These are phyloP conservation scores for Polychytrium aggregatum DNA, from an alignment of 192 early-diverging fungal genomes.

Conservation along the genomic window DNA sequence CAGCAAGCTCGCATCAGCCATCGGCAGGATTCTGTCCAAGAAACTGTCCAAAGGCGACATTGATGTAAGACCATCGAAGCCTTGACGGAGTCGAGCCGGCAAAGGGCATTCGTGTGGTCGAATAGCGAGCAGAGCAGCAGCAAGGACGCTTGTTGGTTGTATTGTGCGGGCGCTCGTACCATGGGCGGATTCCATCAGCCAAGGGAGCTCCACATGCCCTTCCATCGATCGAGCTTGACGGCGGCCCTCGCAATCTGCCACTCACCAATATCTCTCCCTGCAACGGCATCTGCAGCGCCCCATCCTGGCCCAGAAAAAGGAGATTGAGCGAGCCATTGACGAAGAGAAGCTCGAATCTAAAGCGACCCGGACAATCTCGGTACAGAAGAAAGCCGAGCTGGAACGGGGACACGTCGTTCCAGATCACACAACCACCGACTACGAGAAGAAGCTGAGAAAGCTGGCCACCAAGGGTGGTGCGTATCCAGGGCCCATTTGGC, in stretches of 20 bases:
- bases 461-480: conserved; percentile 81
- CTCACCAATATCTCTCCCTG: too few relatives aligned
- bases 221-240: too few relatives aligned
- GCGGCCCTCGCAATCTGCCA: too few relatives aligned
- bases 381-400: conserved; percentile 56
- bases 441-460: conserved; percentile 83
- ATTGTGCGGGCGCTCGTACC: too few relatives aligned
- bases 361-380: conserved; percentile 62
- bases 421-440: conserved; percentile 64
- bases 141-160: too few relatives aligned
- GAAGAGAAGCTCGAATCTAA: conserved; percentile 74
- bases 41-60: conserved; percentile 28
- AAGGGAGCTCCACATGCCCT: too few relatives aligned
- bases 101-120: neutral
- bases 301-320: conserved; percentile 74
- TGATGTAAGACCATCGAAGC: conserved; percentile 10
- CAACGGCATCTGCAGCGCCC: conserved; percentile 37
- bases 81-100: neutral
- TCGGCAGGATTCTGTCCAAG: conserved; percentile 53
- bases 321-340: conserved; percentile 68
- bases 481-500: too few relatives aligned
- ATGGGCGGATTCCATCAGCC: too few relatives aligned
- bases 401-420: conserved; percentile 64
- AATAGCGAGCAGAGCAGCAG: too few relatives aligned
- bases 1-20: conserved; percentile 50